Evolutionary conservation across 176 grass and related monocot species (phyloP), one percentile per base, ranked within the genome.

Genomic region (Phoenix roebelenii): DNA sequence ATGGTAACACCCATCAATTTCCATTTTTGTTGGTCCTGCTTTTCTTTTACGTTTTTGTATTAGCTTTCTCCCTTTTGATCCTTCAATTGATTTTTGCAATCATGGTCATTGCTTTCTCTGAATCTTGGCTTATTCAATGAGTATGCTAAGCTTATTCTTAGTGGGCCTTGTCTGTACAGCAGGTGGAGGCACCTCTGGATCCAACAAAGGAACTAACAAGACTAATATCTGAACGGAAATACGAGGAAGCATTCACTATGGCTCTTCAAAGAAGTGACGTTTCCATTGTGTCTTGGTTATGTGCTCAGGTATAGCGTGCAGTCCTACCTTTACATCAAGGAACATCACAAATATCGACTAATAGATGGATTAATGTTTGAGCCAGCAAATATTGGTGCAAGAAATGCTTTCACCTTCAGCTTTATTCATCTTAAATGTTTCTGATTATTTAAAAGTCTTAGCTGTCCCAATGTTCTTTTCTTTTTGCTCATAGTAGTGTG

Each of bases 261-360:
- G 84, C 93, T 49, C 93, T 97, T 70, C 93, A 97, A 78, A 88
- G 81, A 82, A 83, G 80, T 17, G 84, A 97, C 1, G 70, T 97
- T 16, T 78, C 81, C 18, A 66, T 97, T 30, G 93, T 97, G 15
- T 97, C 93, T 71, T 88, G 84, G 93, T 65, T 97, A 25, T 97
- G 87, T 44, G 69, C 93, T 59, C 93, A 91, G 87, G 93, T 97
- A 80, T 63, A 5, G 7, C 9, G 35, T 14, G 9, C 9, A 14
- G 0, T 14, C 35, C 2, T 44, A 2, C 0, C 12, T 12, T 12
- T 12, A 44, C 35, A 44, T 44, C 35, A 44, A 44, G 6, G 9
- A 44, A 44, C 10, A 44, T 44, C 35, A 44, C 35, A 44, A 44
- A 44, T 9, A 0, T 44, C 3, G 35, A 12, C 10, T 44, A 44